Evolutionary conservation across 1,284 basidiomycete species (phyloP).

Genomic region (Termitomyces sp.): DNA sequence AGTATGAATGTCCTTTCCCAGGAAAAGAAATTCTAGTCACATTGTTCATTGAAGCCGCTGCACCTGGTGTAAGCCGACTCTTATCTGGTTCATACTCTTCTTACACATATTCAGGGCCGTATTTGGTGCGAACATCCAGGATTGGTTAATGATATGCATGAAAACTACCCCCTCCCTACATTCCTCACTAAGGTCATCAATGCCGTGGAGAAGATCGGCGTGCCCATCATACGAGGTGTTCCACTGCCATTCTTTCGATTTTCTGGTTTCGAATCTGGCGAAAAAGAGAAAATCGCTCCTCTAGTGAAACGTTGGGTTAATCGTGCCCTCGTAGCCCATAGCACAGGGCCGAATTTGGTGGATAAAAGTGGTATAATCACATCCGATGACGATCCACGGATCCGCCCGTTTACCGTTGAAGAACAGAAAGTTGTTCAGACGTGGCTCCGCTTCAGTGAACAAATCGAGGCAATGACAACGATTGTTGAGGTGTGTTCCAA

Average conservation of each 20-base stretch:
- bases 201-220: conserved; percentile 7
- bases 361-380: conserved; percentile 13
- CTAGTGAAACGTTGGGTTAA: conserved; percentile 21
- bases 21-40: conserved; percentile 19
- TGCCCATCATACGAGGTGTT: conserved; percentile 10
- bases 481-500: conserved; percentile 23
- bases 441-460: conserved; percentile 25
- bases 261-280: conserved; percentile 8
- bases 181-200: conserved; percentile 7
- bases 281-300: conserved; percentile 5
- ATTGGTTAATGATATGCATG: conserved; percentile 8
- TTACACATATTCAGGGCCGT: conserved; percentile 17
- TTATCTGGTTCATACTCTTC: background rate
- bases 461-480: conserved; percentile 23
- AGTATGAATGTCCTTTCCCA: conserved; percentile 25
- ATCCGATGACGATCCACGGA: conserved; percentile 28
- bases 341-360: conserved; percentile 10
- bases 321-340: conserved; percentile 10
- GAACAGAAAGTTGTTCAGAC: conserved; percentile 20
- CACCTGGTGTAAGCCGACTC: conserved; percentile 17
- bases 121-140: conserved; percentile 16
- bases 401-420: conserved; percentile 26
- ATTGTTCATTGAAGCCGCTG: conserved; percentile 28
- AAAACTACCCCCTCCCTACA: conserved; percentile 5
- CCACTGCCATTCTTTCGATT: conserved; percentile 12